Base-by-base conservation (phyloP, 139 green algal species). In the Chlorella sp. region DNA sequence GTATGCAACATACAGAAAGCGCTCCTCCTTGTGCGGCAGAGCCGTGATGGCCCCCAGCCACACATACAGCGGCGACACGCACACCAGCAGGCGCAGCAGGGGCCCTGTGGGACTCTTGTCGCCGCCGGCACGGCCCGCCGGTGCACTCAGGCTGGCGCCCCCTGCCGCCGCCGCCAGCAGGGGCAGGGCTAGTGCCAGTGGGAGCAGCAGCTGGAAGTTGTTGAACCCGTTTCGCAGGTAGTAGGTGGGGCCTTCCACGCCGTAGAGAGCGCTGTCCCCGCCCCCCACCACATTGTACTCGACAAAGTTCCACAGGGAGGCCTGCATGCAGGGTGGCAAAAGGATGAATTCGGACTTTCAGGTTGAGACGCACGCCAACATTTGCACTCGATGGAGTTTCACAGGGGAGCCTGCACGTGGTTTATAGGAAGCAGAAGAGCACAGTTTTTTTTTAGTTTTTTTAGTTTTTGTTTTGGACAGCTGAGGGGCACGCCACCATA, bases 1-100 rank as follows among this genome's bases (percentile, higher is more conserved):
- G 61, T 98, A 98, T 19, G 96, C 93, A 11, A 96, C 87, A 82
- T 95, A 98, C 39, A 98, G 89, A 87, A 98, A 98, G 73, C 96
- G 91, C 86, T 98, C 96, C 89, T 98, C 96, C 90, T 98, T 98
- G 93, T 98, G 96, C 15, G 96, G 95, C 32, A 98, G 88, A 37
- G 87, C 60, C 3, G 92, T 95, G 91, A 98, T 96, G 80, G 95
- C 93, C 1, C 64, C 81, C 48, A 96, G 80, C 96, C 96, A 98
- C n/a, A 98, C 68, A 86, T 91, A 96, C 36, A 93, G 40, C 1
- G 95, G 92, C 22, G 76, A 48, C n/a, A 94, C 37, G 5, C 81
- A 92, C 42, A 91, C 73, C 12, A 85, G 34, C 53, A 94, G 36
- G 14, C 87, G 40, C 21, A 88, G 57, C 34, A 73, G 22, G 79